Evolutionary conservation across 257 asterid genomes (phyloP).

Genomic region (Nicotiana tabacum): DNA sequence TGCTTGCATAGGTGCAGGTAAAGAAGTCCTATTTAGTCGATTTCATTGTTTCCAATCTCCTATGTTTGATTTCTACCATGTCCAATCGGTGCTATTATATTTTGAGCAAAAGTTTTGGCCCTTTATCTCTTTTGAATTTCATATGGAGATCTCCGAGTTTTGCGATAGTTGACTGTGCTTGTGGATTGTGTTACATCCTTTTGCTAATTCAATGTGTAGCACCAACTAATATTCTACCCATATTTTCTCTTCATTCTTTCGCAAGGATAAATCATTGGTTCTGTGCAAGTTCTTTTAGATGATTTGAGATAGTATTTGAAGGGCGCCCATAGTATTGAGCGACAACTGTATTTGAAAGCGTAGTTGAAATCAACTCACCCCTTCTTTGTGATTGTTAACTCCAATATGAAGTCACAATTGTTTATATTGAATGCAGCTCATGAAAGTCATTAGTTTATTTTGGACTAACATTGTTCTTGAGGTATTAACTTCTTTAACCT

Average conservation of each 20-base stretch:
- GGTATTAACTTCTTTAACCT: neutral
- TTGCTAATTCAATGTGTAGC: neutral
- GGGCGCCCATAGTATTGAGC: neutral
- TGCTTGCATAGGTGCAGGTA: slow-evolving; percentile 60
- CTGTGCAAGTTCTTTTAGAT: neutral
- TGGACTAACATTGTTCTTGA: neutral
- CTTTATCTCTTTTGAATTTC: neutral
- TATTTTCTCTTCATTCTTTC: neutral
- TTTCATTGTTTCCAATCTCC: slow-evolving; percentile 1
- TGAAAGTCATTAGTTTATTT: neutral
- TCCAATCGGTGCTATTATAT: neutral
- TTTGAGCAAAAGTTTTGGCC: neutral
- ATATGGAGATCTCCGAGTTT: too few species aligned
- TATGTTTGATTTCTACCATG: neutral
- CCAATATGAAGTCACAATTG: neutral
- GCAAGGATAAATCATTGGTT: neutral
- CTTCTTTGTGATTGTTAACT: neutral
- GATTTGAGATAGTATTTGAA: neutral
- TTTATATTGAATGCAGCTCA: neutral
- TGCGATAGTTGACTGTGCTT: neutral
- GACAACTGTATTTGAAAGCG: neutral
- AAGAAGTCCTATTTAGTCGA: slow-evolving; percentile 35
- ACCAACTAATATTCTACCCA: neutral
- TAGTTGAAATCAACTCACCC: neutral
- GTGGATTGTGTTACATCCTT: slow-evolving; percentile 2